Base-by-base conservation (phyloP, 345 rosid species). In the Angophora floribunda region DNA sequence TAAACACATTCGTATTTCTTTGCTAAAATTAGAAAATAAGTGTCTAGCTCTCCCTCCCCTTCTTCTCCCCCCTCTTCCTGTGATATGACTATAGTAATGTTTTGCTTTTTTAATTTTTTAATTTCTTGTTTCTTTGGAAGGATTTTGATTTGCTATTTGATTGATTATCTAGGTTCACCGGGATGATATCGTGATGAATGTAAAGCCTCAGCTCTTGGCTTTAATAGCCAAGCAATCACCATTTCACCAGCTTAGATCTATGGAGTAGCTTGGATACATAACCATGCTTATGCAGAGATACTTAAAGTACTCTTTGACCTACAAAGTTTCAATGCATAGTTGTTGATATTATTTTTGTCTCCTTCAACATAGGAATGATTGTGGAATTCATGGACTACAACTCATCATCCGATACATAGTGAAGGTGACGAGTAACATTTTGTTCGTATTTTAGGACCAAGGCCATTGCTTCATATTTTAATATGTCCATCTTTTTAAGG, bases 221-320 rank as follows among this genome's bases (percentile, higher is more conserved):
- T 94, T 95, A 17, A 91, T 94, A 59, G 97, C 98, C 90, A 96
- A 97, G 93, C 97, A 96, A 92, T 92, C 97, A 61, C 95, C 99
- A 88, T 96, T 96, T 93, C 99, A 97, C 92, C 99, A 97, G 94
- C 99, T 97, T 91, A 93, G 99, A 92, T 93, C 97, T 22, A 96
- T 97, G 44, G 98, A 97, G 93, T 98, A 96, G 90, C 99, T 97
- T 89, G 99, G 99, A 59, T 97, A 97, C 90, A 94, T 96, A 85
- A 95, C 98, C 52, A 93, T 85, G 47, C 55, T 52, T 52, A 52
- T 52, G 55, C 21, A 52, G 22, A 52, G 55, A 21, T 15, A 52
- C 55, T 52, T 41, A 53, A 52, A 13, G 87, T 6, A 53, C 47
- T 86, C 26, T 36, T 86, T 52, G 36, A 44, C n/a, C 85, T 44